Base-by-base conservation (phyloP, 345 rosid genomes). In the Populus ilicifolia region DNA sequence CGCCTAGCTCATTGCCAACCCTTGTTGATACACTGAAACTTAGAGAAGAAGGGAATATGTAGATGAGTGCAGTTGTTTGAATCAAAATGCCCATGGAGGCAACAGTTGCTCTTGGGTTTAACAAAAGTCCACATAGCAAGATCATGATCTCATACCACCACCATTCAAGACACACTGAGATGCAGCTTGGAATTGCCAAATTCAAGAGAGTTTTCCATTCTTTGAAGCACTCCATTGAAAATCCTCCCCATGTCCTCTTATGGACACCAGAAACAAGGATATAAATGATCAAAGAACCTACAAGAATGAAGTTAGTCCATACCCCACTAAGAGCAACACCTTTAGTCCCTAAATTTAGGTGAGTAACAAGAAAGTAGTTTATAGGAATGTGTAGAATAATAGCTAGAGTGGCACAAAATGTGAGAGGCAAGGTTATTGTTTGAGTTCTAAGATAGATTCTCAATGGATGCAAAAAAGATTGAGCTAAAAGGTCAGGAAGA, bases 121-220 rank as follows among this genome's bases (percentile, higher is more conserved):
- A 44, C 62, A 94, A 73, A 70, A 91, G 63, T 6, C 98, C 98
- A 75, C 97, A 91, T 0, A 94, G 84, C 76, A 92, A 73, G 67
- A 90, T 92, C 97, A 94, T 94, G 83, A 92, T 91, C 70, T 94
- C 98, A 18, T 94, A 94, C 97, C 98, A 94, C 98, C 98, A 94
- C 97, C 98, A 94, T 84, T 94, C 98, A 16, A 94, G 83, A 83
- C 97, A 94, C 46, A 94, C 97, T 0, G 98, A 94, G 41, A 93
- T 78, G 77, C 97, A 94, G 80, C 97, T 93, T 27, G 98, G 98
- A 70, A 94, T 82, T 0, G 98, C 87, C 85, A 91, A 54, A 56
- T 79, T 86, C 71, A 89, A 56, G 27, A 94, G 79, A 59, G 82
- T 67, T 80, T 79, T 81, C 93, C 97, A 92, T 17, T 87, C 91